Percentiles rank a stretch among this genome's conserved stretches.
Evolutionary conservation across 805 yeast genomes (phyloP).

Genomic region (Priceomyces fermenticarens): DNA sequence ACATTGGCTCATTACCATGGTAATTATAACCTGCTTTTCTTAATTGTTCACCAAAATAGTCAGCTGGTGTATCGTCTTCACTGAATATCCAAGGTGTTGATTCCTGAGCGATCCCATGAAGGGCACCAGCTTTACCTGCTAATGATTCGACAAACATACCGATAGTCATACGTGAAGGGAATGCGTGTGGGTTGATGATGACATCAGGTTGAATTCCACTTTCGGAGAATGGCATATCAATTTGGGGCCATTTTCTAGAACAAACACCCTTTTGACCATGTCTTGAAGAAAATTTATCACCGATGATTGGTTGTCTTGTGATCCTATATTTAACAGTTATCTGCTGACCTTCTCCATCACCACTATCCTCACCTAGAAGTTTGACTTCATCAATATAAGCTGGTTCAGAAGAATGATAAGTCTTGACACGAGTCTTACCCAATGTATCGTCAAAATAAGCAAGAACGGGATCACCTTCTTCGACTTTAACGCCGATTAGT

Average conservation of each 20-base stretch:
- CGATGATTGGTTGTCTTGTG: conserved; percentile 89
- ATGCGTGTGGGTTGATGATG: conserved; percentile 97
- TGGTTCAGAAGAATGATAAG: conserved; percentile 91
- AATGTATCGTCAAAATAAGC: conserved; percentile 89
- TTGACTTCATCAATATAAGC: conserved; percentile 96
- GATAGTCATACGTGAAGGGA: conserved; percentile 99
- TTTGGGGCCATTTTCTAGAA: conserved; percentile 95
- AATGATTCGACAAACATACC: conserved; percentile 98
- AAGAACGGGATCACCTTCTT: conserved; percentile 94
- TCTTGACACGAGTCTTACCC: conserved; percentile 88
- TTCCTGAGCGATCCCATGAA: conserved; percentile 97
- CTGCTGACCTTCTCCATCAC: conserved; percentile 75
- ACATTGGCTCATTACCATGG: conserved; percentile 98
- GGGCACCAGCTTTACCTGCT: conserved; percentile 98
- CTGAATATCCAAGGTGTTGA: conserved; percentile 94
- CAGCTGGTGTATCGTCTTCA: conserved; percentile 94
- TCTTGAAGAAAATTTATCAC: conserved; percentile 96
- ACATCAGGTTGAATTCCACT: conserved; percentile 96
- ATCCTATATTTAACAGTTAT: conserved; percentile 87
- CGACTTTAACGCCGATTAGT: conserved; percentile 77
- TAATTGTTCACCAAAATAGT: conserved; percentile 93
- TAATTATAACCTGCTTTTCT: conserved; percentile 86
- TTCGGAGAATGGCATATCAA: conserved; percentile 96
- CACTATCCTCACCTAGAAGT: conserved; percentile 76
- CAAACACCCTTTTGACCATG: conserved; percentile 99